Percentiles rank a stretch among this genome's conserved stretches.
Evolutionary conservation across 108 stramenopile genomes (phyloP).

Genomic region (Cyclotella baltica): DNA sequence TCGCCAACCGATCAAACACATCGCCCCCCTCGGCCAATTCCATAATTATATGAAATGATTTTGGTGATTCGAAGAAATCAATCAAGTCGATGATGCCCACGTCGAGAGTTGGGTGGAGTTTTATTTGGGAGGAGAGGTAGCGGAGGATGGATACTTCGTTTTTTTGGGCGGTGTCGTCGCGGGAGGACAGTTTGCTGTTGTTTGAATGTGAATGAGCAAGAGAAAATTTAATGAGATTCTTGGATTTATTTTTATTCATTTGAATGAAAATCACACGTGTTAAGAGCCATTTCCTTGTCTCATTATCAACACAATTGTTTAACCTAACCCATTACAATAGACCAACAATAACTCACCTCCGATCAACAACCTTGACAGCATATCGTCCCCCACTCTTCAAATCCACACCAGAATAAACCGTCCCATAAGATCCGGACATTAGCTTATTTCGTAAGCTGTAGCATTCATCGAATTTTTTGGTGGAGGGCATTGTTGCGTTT

Average conservation of each 20-base stretch:
- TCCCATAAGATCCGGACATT: slow-evolving; percentile 73
- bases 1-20: slow-evolving; percentile 93
- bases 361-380: slow-evolving; percentile 79
- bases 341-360: slow-evolving; percentile 47
- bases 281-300: too few relatives aligned
- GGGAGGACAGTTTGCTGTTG: slow-evolving; percentile 40
- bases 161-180: slow-evolving; percentile 66
- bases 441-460: slow-evolving; percentile 62
- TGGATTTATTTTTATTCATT: too few relatives aligned
- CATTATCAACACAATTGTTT: too few relatives aligned
- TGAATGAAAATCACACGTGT: too few relatives aligned
- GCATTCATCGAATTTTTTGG: slow-evolving; percentile 49
- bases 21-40: slow-evolving; percentile 93
- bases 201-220: neutral
- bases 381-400: slow-evolving; percentile 46
- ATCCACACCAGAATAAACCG: slow-evolving; percentile 66
- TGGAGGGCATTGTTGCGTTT: neutral
- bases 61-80: slow-evolving; percentile 83
- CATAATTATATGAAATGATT: slow-evolving; percentile 85
- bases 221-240: neutral
- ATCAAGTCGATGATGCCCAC: slow-evolving; percentile 74
- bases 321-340: neutral
- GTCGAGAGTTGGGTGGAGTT: neutral
- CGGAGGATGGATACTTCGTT: slow-evolving; percentile 72
- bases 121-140: slow-evolving; percentile 21